Base-by-base conservation (phyloP, 768 basidiomycete species). In the Suillus hirtellus region DNA sequence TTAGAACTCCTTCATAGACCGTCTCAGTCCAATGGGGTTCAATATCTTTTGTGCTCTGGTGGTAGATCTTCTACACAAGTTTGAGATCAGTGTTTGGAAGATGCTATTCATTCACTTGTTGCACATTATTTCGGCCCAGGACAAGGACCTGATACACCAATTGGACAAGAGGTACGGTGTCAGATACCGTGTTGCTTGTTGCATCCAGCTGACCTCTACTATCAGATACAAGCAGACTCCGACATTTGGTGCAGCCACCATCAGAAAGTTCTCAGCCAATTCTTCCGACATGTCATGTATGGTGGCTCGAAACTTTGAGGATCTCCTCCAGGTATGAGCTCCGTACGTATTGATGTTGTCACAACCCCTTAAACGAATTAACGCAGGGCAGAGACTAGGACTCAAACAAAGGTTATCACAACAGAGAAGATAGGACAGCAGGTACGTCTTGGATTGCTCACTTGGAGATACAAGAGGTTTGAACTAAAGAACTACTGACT, bases 51-150 rank as follows among this genome's bases (percentile, higher is more conserved):
- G 11, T 2, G 64, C 76, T 47, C 60, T 77, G 0, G 74, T 73
- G 0, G 70, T 76, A 10, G 78, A 80, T 63, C 62, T 78, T 2
- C 65, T 80, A 69, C 79, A 80, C 63, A 77, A 80, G 62, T 64
- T 77, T 62, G 77, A 79, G 50, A 63, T 79, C 0, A 75, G 79
- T 0, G 70, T 77, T 1, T 80, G 78, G 77, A 80, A 78, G 58
- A 64, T 67, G 1, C 34, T 78, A 0, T 67, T 79, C 4, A 70
- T 64, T 1, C 79, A 80, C 49, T 71, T 80, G 2, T 69, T 79
- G 6, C 73, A 72, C 0, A 70, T 80, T 19, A 46, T 80, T 5
- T 34, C 4, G 2, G 47, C 47, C 1, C 21, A 47, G 0, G 47
- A 24, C 5, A 12, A 24, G 12, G 11, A 1, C 12, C 12, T 24